Evolutionary conservation across 345 rosid species (phyloP), one percentile per base, ranked within the genome.

Genomic region (Leavenworthia alabamica): DNA sequence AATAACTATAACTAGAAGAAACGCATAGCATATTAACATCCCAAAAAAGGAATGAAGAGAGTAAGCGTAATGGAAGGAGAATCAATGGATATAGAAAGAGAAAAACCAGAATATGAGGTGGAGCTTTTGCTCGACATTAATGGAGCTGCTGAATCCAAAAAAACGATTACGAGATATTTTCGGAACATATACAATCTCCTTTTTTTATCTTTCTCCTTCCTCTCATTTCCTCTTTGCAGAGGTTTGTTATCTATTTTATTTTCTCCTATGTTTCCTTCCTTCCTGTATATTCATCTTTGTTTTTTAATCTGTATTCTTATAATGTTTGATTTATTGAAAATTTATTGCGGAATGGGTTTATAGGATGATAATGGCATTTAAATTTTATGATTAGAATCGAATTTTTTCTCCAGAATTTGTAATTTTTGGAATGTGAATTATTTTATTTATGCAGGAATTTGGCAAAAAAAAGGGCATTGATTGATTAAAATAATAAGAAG

Each of bases 151-250:
- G 46, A 44, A 55, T 66, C 45, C 29, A 66, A 53, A 70, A 22
- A 67, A 66, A 66, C 48, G 62, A 57, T 8, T 60, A 57, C 13
- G 73, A 62, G 69, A 71, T 6, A 48, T 49, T 57, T 43, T 52
- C 67, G 78, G 62, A 45, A 33, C 24, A 58, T 20, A 45, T 22
- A 48, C 33, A 42, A 8, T 43, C 16, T 43, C 57, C 66, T 59
- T 73, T 59, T 73, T 29, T 59, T 70, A 57, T 72, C 53, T 64
- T 56, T 61, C 56, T 44, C 44, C 50, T 23, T 15, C 41, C 50
- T 52, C 73, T 66, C 62, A 62, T 51, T 56, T 42, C 47, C 76
- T 55, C 60, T 80, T 70, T 60, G 75, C 82, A 72, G 81, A 82
- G 95, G 95, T 68, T 5, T 17, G 3, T 7, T 4, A 7, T 11